Base-by-base conservation (phyloP, 2,329 filamentous ascomycete species). In the Diaporthe citrichinensis region DNA sequence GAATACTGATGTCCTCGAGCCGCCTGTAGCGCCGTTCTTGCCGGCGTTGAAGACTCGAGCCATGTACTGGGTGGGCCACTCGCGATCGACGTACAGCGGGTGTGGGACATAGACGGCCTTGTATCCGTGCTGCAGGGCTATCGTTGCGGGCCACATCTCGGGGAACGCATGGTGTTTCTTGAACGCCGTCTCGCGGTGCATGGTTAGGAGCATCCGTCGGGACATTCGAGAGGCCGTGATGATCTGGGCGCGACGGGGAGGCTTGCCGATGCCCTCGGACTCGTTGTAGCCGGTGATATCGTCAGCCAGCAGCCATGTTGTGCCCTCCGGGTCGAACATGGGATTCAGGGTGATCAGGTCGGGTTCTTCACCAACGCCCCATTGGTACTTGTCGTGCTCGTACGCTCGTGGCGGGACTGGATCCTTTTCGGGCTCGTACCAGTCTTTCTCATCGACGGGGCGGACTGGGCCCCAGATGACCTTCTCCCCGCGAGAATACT, bases 61-160 rank as follows among this genome's bases (percentile, higher is more conserved):
- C 76, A 97, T 90, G 81, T 95, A 95, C 71, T 91, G 90, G 2
- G 90, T 89, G 0, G 95, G 95, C 96, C 96, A 98, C 80, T 92
- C 90, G 74, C 96, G 92, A 84, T 98, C 96, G 23, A 96, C 91
- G 82, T 94, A 98, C 73, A 98, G 90, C 1, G 96, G 95, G 80
- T 98, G 96, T 1, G 96, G 96, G 3, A 93, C 95, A 78, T 94
- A 98, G 20, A 98, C 95, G 51, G 95, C 95, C 86, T 98, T 98
- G 85, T 94, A 92, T 15, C 96, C 96, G 82, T 98, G 96, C 76
- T 98, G 96, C 14, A 98, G 89, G 1, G 96, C 94, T 1, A 94
- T 92, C 0, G 94, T 97, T 1, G 93, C 93, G 0, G 96, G 95
- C 95, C 95, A 98, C 96, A 98, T 98, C 84, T 98, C 96, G 0